Percentiles rank a stretch among this genome's conserved stretches.
Conservation (phyloP, 2,329 filamentous ascomycete species). For the Epichloe gansuensis region DNA sequence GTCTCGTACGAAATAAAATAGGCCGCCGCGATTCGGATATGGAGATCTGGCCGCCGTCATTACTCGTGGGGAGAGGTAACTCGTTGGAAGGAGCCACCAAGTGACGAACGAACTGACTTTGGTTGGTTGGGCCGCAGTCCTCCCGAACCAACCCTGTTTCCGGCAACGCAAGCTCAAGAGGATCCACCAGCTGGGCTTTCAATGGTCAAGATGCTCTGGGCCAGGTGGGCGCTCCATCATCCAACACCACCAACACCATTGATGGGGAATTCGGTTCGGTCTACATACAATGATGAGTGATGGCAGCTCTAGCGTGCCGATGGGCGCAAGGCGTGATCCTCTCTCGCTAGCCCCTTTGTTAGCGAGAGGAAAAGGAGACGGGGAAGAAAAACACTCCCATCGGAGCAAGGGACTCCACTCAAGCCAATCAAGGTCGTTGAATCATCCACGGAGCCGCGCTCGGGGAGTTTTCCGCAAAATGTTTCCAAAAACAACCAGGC, state of each 20-base stretch:
- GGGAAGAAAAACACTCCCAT: too few species aligned
- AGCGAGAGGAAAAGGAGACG: neutral
- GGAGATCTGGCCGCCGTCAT: constrained; percentile 1
- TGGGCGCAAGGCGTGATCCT: too few species aligned
- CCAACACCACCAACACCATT: too few species aligned
- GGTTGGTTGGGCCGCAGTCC: constrained; percentile 9
- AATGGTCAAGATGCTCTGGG: neutral
- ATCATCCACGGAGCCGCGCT: too few species aligned
- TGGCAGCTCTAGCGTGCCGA: too few species aligned
- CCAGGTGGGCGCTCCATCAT: neutral
- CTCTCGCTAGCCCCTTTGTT: too few species aligned
- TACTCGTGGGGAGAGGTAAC: neutral
- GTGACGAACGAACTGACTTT: neutral
- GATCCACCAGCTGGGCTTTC: neutral
- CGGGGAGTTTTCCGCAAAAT: too few species aligned
- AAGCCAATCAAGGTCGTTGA: too few species aligned
- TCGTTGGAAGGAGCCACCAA: too few species aligned
- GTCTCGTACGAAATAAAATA: constrained; percentile 5
- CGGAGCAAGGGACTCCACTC: too few species aligned
- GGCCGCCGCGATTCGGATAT: constrained; percentile 3
- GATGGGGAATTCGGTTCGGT: too few species aligned
- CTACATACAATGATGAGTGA: too few species aligned
- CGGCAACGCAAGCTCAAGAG: constrained; percentile 4
- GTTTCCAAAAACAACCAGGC: neutral
- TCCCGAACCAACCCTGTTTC: constrained; percentile 9